A percentile compares a stretch with the other conserved stretches of the same genome.
Conservation (phyloP, 176 grass and related monocot genomes). For the Poa annua region DNA sequence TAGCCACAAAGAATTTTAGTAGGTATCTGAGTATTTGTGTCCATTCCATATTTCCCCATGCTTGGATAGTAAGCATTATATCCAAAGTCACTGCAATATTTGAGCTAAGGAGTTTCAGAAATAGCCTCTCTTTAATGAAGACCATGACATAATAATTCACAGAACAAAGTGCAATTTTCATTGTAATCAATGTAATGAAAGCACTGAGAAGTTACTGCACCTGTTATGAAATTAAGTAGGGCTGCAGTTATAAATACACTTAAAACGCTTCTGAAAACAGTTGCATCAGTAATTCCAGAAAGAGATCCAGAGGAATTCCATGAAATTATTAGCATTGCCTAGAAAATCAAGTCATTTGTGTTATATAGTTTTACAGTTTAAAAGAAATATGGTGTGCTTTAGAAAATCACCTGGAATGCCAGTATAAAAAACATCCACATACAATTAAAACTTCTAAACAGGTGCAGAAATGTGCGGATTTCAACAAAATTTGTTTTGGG, state of each 20-base stretch:
- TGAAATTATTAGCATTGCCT: slow-evolving; percentile 80
- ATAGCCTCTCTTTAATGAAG: slow-evolving; percentile 18
- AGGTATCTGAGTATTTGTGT: slow-evolving; percentile 67
- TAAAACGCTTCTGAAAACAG: slow-evolving; percentile 68
- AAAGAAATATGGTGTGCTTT: slow-evolving; percentile 24
- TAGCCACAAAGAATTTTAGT: slow-evolving; percentile 61
- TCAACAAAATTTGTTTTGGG: slow-evolving; percentile 83
- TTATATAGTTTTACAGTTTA: slow-evolving; percentile 34
- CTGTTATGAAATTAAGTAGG: slow-evolving; percentile 72
- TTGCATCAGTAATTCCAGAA: slow-evolving; percentile 63
- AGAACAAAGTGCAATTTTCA: slow-evolving; percentile 19
- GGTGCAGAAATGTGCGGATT: slow-evolving; percentile 70
- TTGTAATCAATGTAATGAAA: neutral
- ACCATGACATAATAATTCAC: slow-evolving; percentile 23
- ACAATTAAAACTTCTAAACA: slow-evolving; percentile 82
- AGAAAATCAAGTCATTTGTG: slow-evolving; percentile 30
- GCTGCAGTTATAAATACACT: slow-evolving; percentile 76
- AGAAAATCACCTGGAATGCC: slow-evolving; percentile 67
- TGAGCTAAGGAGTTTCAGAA: slow-evolving; percentile 30
- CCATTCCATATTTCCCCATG: slow-evolving; percentile 71
- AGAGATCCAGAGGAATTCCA: slow-evolving; percentile 75
- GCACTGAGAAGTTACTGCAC: slow-evolving; percentile 39
- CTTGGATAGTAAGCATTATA: slow-evolving; percentile 66
- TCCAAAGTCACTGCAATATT: slow-evolving; percentile 59
- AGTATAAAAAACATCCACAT: slow-evolving; percentile 79